Percentiles rank a stretch among this genome's conserved stretches.
These are phyloP conservation scores for Fusarium staphyleae DNA, from an alignment of 2,329 filamentous ascomycete genomes.

Conservation along the genomic window DNA sequence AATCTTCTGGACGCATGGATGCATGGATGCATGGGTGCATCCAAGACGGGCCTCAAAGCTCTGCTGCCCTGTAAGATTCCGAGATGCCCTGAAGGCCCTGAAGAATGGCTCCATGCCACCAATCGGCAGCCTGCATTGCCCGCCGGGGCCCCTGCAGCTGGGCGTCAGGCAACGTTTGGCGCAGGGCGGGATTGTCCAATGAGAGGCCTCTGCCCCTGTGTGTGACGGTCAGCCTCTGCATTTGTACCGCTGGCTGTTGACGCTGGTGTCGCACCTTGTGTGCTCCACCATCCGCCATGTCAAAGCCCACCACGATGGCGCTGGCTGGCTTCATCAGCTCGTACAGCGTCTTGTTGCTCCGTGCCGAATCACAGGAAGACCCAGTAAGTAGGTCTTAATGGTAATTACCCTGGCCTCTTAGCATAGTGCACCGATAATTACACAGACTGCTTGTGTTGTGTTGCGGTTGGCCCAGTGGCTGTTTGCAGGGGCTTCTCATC, in stretches of 20 bases:
- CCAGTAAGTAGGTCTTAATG: not conserved
- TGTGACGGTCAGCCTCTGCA: slow-evolving; percentile 21
- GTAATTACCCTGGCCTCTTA: not conserved
- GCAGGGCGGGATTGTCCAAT: slow-evolving; percentile 27
- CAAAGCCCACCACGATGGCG: slow-evolving; percentile 25
- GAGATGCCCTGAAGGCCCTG: slow-evolving; percentile 7
- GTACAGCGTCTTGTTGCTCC: not conserved
- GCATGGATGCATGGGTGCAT: slow-evolving; percentile 7
- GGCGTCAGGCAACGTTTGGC: slow-evolving; percentile 37
- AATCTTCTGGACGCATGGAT: slow-evolving; percentile 23
- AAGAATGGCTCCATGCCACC: slow-evolving; percentile 32
- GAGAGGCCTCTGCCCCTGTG: slow-evolving; percentile 25
- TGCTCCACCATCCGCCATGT: not conserved
- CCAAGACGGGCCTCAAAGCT: slow-evolving; percentile 2
- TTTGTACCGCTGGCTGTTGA: too few relatives aligned
- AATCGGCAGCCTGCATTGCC: slow-evolving; percentile 31
- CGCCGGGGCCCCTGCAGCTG: slow-evolving; percentile 21
- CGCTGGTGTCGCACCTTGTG: slow-evolving; percentile 17
- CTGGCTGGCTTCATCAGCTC: slow-evolving; percentile 1
- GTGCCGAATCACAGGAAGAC: slow-evolving; percentile 23
- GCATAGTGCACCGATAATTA: slow-evolving; percentile 12
- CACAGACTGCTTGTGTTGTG: slow-evolving; percentile 11
- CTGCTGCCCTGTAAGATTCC: not conserved
- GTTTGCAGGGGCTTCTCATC: slow-evolving; percentile 24
- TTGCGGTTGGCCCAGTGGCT: slow-evolving; percentile 23